Conservation (phyloP, 1,284 basidiomycete species). For the Cryptococcus neoformans region DNA sequence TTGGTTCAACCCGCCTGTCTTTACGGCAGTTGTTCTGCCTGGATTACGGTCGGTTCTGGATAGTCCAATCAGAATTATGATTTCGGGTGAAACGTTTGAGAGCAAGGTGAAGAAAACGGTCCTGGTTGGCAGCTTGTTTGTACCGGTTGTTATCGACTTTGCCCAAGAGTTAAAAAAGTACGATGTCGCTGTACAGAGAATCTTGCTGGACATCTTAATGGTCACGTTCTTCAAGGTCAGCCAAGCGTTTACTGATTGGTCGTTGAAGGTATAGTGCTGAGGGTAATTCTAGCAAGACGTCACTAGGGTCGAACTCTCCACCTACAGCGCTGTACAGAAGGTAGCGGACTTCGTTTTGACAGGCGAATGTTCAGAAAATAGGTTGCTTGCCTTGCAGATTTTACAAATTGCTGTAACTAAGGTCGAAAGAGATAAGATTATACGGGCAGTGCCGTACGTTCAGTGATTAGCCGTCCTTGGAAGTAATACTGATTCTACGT, state of each 20-base stretch:
- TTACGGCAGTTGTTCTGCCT: slow-evolving; percentile 31
- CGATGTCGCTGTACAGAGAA: slow-evolving; percentile 27
- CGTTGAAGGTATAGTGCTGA: slow-evolving; percentile 1
- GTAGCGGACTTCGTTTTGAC: slow-evolving; percentile 26
- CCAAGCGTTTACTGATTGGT: background rate
- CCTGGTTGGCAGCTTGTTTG: slow-evolving; percentile 35
- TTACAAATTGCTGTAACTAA: slow-evolving; percentile 29
- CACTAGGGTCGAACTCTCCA: slow-evolving; percentile 28
- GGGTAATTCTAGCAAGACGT: slow-evolving; percentile 29
- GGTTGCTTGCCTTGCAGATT: slow-evolving; percentile 30
- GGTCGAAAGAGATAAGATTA: slow-evolving; percentile 26
- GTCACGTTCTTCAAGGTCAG: slow-evolving; percentile 41
- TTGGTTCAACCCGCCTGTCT: slow-evolving; percentile 18
- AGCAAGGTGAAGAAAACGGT: slow-evolving; percentile 22
- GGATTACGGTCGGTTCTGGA: slow-evolving; percentile 32
- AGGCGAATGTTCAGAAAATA: slow-evolving; percentile 24
- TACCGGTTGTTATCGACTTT: slow-evolving; percentile 34
- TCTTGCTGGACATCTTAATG: slow-evolving; percentile 35
- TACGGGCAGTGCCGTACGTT: slow-evolving; percentile 26
- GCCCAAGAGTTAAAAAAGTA: slow-evolving; percentile 20
- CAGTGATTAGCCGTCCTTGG: background rate
- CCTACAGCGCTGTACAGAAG: slow-evolving; percentile 24
- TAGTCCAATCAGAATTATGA: slow-evolving; percentile 20
- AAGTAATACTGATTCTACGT: background rate
- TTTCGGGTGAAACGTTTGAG: slow-evolving; percentile 11